Conservation (phyloP, 225 moss, liverwort and hornwort species). For the Marchantia paleacea region DNA sequence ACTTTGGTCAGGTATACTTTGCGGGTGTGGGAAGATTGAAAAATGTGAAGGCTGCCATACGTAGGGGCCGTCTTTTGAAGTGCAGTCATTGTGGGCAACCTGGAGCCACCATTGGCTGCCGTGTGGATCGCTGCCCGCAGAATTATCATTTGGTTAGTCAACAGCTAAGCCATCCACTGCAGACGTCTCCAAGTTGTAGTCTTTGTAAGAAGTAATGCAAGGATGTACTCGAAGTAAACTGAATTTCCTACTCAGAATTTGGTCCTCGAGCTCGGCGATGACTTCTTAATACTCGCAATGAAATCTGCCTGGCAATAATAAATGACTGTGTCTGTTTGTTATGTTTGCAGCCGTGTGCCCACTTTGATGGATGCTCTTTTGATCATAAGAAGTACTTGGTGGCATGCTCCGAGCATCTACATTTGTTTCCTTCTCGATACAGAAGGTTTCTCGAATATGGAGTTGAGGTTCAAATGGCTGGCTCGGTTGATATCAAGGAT, state of each 20-base stretch:
- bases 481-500: conserved; percentile 32
- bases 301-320: neutral
- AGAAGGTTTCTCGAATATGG: conserved; percentile 53
- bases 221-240: neutral
- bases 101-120: conserved; percentile 84
- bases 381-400: conserved; percentile 81
- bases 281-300: neutral
- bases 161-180: neutral
- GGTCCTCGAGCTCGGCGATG: neutral
- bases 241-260: neutral
- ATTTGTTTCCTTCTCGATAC: conserved; percentile 61
- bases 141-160: conserved; percentile 72
- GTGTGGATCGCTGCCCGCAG: conserved; percentile 76
- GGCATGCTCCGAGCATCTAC: conserved; percentile 73
- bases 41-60: conserved; percentile 78
- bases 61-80: conserved; percentile 68
- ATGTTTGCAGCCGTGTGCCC: conserved; percentile 74
- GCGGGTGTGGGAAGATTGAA: conserved; percentile 74
- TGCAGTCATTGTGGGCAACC: conserved; percentile 76
- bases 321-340: conserved; percentile 20
- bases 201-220: too few species aligned
- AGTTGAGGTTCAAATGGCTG: conserved; percentile 32
- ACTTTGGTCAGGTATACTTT: conserved; percentile 61
- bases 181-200: neutral
- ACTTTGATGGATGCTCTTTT: conserved; percentile 69